A percentile compares a stretch with the other conserved stretches of the same genome.
Conservation (phyloP, 2,329 filamentous ascomycete genomes). For the Neoascochyta sp. region DNA sequence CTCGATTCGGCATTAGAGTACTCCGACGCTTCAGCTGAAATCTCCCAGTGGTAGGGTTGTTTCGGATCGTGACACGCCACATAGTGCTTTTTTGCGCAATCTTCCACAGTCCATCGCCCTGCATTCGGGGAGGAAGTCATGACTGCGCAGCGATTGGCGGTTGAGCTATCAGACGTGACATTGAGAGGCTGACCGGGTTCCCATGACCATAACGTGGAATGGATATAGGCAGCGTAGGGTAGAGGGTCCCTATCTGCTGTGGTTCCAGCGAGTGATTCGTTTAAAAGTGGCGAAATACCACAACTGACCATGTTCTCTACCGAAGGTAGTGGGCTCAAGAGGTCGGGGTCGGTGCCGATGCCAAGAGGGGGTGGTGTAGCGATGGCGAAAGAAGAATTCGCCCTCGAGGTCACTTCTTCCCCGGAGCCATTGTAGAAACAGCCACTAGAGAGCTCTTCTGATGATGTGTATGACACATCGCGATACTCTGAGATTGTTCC, state of each 20-base stretch:
- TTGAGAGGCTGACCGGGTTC: conserved; percentile 54
- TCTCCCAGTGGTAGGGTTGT: conserved; percentile 57
- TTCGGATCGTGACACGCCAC: conserved; percentile 55
- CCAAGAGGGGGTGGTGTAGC: conserved; percentile 16
- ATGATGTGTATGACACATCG: conserved; percentile 32
- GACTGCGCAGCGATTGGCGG: conserved; percentile 52
- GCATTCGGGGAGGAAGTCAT: conserved; percentile 44
- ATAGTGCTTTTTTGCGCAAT: conserved; percentile 52
- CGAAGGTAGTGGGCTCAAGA: conserved; percentile 19
- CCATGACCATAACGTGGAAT: conserved; percentile 59
- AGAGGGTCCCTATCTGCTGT: conserved; percentile 49
- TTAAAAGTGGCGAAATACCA: conserved; percentile 59
- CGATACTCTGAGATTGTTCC: conserved; percentile 28
- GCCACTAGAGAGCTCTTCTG: conserved; percentile 47
- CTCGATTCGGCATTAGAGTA: conserved; percentile 44
- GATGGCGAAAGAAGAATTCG: conserved; percentile 48
- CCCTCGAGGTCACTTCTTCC: conserved; percentile 42
- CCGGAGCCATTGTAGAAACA: conserved; percentile 52
- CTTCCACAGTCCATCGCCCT: conserved; percentile 57
- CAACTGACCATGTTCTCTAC: conserved; percentile 50
- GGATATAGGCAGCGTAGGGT: conserved; percentile 51
- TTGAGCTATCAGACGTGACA: conserved; percentile 31
- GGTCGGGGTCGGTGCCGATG: conserved; percentile 20
- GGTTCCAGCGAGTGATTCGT: conserved; percentile 50
- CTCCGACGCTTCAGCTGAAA: conserved; percentile 44